Conservation (phyloP, 805 yeast genomes). For the Pichia cabralensis region DNA sequence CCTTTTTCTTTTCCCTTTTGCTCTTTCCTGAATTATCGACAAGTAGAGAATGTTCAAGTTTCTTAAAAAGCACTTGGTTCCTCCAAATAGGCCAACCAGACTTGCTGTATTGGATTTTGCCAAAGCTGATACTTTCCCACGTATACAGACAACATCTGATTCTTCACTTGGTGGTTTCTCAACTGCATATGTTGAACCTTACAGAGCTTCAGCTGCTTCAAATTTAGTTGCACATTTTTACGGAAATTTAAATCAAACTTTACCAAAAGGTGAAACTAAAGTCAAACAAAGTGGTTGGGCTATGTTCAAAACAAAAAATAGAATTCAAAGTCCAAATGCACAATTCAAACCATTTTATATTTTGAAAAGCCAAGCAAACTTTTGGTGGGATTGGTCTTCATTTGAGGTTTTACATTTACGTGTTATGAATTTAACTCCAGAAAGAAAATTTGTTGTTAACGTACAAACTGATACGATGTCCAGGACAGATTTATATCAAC, state of each 20-base stretch:
- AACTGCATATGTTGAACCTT: constrained; percentile 35
- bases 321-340: constrained; percentile 29
- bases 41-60: constrained; percentile 6
- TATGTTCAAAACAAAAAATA: constrained; percentile 73
- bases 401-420: constrained; percentile 54
- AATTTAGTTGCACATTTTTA: constrained; percentile 50
- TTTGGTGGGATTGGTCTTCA: constrained; percentile 64
- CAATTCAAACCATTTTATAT: constrained; percentile 35
- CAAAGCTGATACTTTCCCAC: constrained; percentile 36
- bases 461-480: constrained; percentile 74
- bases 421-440: constrained; percentile 52
- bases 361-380: constrained; percentile 26
- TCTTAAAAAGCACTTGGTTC: constrained; percentile 3
- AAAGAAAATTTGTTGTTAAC: constrained; percentile 63
- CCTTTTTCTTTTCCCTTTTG: not conserved
- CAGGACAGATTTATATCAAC: constrained; percentile 74
- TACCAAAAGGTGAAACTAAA: constrained; percentile 54
- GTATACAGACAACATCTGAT: constrained; percentile 56
- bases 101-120: constrained; percentile 49
- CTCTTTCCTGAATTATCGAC: not conserved
- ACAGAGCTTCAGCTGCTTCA: constrained; percentile 29
- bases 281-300: constrained; percentile 62
- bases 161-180: constrained; percentile 73
- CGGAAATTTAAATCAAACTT: constrained; percentile 59
- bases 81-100: constrained; percentile 9